phyloP scores from a whole-genome alignment of 768 basidiomycete genomes.

The Pulveroboletus sp. region DNA sequence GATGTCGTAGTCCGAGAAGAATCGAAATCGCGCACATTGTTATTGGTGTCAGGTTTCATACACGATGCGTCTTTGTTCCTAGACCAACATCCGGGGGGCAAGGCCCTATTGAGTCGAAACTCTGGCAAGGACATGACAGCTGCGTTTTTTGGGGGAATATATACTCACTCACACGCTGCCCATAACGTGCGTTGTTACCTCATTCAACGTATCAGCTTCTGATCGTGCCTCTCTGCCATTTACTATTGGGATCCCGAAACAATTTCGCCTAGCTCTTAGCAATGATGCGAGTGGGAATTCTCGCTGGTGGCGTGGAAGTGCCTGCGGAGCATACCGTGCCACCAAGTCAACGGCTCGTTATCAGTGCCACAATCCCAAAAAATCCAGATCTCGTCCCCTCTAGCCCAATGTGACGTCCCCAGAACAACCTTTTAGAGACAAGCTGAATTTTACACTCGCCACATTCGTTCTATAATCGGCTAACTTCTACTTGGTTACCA shows the following conservation, averaged over 20 bases:
- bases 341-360: constrained; percentile 39
- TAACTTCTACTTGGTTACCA: neutral
- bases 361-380: constrained; percentile 14
- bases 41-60: constrained; percentile 82
- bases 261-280: constrained; percentile 47
- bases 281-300: constrained; percentile 71
- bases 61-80: constrained; percentile 75
- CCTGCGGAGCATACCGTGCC: constrained; percentile 41
- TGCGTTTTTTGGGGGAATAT: constrained; percentile 81
- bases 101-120: constrained; percentile 47
- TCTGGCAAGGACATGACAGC: constrained; percentile 82
- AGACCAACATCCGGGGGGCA: constrained; percentile 79
- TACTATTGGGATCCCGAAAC: neutral
- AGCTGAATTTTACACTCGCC: neutral
- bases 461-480: constrained; percentile 16
- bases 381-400: neutral
- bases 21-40: constrained; percentile 56
- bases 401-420: neutral
- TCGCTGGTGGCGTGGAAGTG: constrained; percentile 60
- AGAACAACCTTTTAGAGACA: neutral
- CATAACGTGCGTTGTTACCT: constrained; percentile 51
- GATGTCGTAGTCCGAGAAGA: constrained; percentile 55
- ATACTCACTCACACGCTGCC: constrained; percentile 79
- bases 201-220: constrained; percentile 1
- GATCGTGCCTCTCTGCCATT: constrained; percentile 1